phyloP scores from a whole-genome alignment of 179 eudicot genomes.

The Silene noctiflora region DNA sequence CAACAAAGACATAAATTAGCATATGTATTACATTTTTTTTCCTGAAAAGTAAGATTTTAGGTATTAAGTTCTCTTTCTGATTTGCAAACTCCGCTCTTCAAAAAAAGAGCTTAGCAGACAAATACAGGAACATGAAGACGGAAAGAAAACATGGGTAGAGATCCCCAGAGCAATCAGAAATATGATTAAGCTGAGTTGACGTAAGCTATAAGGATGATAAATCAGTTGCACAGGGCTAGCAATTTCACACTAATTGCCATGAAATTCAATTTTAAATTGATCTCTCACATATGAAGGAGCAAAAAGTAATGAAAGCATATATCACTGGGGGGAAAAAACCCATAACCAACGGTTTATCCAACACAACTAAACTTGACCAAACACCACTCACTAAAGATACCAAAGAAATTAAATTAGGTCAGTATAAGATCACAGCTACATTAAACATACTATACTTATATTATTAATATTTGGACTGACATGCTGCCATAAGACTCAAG shows the following conservation, averaged over 20 bases:
- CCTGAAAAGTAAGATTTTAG: too few species aligned
- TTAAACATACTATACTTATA: background rate
- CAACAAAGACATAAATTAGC: too few species aligned
- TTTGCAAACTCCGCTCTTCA: too few species aligned
- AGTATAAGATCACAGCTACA: background rate
- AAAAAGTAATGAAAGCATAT: background rate
- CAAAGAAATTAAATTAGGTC: background rate
- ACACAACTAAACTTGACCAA: background rate
- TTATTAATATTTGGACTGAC: background rate
- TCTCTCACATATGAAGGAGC: background rate
- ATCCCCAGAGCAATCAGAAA: background rate
- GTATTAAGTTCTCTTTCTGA: too few species aligned
- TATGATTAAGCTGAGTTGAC: background rate
- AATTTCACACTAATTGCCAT: background rate
- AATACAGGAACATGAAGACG: background rate
- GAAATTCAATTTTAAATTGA: background rate
- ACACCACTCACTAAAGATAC: background rate
- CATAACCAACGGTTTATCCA: background rate
- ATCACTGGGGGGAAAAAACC: background rate
- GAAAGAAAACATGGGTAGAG: background rate
- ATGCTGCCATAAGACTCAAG: background rate
- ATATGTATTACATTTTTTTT: too few species aligned
- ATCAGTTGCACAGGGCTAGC: background rate
- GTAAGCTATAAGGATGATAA: background rate
- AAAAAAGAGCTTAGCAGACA: too few species aligned